These are phyloP conservation scores for Pichia occidentalis DNA, from an alignment of 805 yeast species.

Conservation along the genomic window DNA sequence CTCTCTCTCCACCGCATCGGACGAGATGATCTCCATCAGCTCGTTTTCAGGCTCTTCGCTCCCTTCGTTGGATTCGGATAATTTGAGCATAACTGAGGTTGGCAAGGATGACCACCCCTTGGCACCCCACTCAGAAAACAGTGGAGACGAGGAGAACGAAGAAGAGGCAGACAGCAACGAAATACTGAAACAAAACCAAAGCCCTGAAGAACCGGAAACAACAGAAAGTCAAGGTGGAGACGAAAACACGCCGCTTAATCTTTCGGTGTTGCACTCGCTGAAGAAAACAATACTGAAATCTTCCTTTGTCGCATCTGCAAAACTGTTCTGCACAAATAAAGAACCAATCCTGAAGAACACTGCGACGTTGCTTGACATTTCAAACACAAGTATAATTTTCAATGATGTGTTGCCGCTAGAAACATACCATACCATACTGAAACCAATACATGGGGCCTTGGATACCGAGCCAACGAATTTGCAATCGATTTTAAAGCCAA, in stretches of 20 bases:
- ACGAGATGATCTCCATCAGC: background rate
- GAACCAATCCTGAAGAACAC: background rate
- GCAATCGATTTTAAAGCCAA: conserved; percentile 12
- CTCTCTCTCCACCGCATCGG: background rate
- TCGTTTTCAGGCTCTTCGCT: background rate
- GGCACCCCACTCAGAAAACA: background rate
- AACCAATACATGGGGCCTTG: background rate
- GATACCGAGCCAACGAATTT: background rate
- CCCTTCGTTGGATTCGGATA: conserved; percentile 3
- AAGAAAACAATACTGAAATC: conserved; percentile 1
- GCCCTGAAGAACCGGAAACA: too few relatives aligned
- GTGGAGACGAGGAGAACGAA: too few relatives aligned
- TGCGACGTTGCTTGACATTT: background rate
- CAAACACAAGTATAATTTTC: conserved; percentile 2
- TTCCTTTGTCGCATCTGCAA: background rate
- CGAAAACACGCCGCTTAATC: background rate
- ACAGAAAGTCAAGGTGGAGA: too few relatives aligned
- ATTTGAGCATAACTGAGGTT: background rate
- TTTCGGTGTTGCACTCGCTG: background rate
- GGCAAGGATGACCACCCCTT: background rate
- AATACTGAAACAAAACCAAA: too few relatives aligned
- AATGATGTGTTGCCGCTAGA: conserved; percentile 7
- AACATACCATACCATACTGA: conserved; percentile 3
- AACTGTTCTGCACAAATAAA: background rate
- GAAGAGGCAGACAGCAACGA: too few relatives aligned